Base-by-base conservation (phyloP, 116 monocot genomes). In the Trichopus zeylanicus region DNA sequence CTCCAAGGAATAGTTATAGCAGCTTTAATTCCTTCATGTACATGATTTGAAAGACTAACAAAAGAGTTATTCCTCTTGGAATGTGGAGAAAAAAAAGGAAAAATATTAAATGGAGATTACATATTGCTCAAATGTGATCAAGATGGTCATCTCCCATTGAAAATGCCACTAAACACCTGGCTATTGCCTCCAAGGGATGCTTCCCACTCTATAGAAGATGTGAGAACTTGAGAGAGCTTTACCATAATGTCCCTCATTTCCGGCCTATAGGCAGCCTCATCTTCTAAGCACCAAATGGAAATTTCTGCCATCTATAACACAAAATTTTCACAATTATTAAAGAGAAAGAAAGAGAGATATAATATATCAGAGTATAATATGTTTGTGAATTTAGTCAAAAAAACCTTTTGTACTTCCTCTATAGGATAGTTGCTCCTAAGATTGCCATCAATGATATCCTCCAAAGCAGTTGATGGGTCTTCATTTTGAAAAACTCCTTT, bases 191-290 rank as follows among this genome's bases (percentile, higher is more conserved):
- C 73, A 0, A 74, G 59, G 26, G 82, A 74, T 28, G 82, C 69
- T 54, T 82, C 82, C 82, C 82, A 82, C 63, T 77, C 82, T 31
- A 64, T 71, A 11, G 82, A 77, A 7, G 70, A 46, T 48, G 57
- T 29, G 5, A 64, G 63, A 30, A 82, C 74, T 34, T 82, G 63
- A 67, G 82, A 59, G 6, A 82, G 51, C 22, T n/a, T 64, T 12
- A 66, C 38, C 4, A 58, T 69, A n/a, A 74, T 65, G 49, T 77
- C 70, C 31, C 74, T 77, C 77, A 82, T 82, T 21, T 82, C 82
- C 1, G 82, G 77, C 8, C 73, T 61, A 30, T 60, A 30, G 31
- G 56, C 11, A 0, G 82, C 59, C 15, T 82, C 74, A 5, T 82
- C 74, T 19, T 61, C 38, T 26, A 82, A 39, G 51, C 82, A 82